Conservation (phyloP, 805 yeast genomes). For the Ogataea naganishii region DNA sequence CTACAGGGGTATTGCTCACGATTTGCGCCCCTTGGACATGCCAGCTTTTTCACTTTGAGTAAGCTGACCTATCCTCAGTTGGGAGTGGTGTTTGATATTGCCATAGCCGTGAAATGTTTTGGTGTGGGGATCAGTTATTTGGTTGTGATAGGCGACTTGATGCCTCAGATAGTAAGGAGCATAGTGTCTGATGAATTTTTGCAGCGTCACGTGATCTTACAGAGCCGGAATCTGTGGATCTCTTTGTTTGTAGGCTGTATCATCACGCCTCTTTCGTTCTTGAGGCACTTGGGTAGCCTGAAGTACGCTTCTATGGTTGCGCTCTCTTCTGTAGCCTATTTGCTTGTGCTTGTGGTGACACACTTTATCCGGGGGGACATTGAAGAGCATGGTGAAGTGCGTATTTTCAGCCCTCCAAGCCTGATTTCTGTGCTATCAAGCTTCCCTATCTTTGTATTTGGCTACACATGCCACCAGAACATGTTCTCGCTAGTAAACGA, state of each 20-base stretch:
- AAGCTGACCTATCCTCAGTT: slow-evolving; percentile 53
- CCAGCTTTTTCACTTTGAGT: slow-evolving; percentile 58
- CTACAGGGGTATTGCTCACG: slow-evolving; percentile 51
- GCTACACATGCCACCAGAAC: slow-evolving; percentile 94
- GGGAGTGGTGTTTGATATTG: slow-evolving; percentile 54
- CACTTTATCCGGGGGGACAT: slow-evolving; percentile 70
- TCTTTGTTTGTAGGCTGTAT: slow-evolving; percentile 43
- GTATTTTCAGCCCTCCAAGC: slow-evolving; percentile 37
- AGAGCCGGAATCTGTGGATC: slow-evolving; percentile 52
- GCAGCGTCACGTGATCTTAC: slow-evolving; percentile 13
- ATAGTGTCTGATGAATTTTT: slow-evolving; percentile 13
- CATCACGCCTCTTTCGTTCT: slow-evolving; percentile 57
- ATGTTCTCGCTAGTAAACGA: slow-evolving; percentile 88
- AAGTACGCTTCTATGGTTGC: slow-evolving; percentile 83
- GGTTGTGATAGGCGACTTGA: slow-evolving; percentile 62
- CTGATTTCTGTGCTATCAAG: slow-evolving; percentile 50
- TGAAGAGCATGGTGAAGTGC: slow-evolving; percentile 41
- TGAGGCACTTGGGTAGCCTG: slow-evolving; percentile 70
- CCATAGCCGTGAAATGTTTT: slow-evolving; percentile 63
- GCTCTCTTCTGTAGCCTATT: slow-evolving; percentile 68
- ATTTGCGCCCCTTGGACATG: slow-evolving; percentile 48
- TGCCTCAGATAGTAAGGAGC: slow-evolving; percentile 47
- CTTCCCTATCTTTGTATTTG: slow-evolving; percentile 88
- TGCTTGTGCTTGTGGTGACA: slow-evolving; percentile 62
- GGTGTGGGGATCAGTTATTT: slow-evolving; percentile 64